Evolutionary conservation across 1,139 yeast genomes (phyloP).

Genomic region (Groenewaldozyma auringiensis): DNA sequence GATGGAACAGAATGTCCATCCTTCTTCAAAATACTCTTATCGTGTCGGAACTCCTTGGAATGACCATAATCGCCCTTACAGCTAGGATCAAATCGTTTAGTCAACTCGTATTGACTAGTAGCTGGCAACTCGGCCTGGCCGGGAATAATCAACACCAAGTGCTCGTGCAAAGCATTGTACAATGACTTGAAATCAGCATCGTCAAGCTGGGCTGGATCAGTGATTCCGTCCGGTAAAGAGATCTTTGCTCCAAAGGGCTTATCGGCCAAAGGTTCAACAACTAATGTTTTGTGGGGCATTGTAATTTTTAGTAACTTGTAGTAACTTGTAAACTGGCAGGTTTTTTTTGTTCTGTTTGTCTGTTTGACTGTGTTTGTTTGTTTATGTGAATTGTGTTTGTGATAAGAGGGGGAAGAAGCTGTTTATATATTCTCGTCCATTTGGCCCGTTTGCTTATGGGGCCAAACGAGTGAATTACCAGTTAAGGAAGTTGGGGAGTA

Average conservation of each 20-base stretch:
- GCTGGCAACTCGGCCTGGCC: slow-evolving; percentile 59
- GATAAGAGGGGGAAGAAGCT: too few species aligned
- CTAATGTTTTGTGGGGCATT: slow-evolving; percentile 4
- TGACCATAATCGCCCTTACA: slow-evolving; percentile 72
- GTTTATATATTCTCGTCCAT: too few species aligned
- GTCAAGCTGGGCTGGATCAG: slow-evolving; percentile 65
- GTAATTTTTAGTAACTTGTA: too few species aligned
- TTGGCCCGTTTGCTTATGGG: too few species aligned
- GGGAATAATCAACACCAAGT: slow-evolving; percentile 69
- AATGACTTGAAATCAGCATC: slow-evolving; percentile 58
- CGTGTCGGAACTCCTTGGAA: slow-evolving; percentile 75
- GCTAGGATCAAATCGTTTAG: slow-evolving; percentile 70
- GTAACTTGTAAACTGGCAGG: too few species aligned
- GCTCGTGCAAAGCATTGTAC: slow-evolving; percentile 53
- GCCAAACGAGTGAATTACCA: too few species aligned
- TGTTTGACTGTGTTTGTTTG: too few species aligned
- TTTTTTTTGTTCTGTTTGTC: too few species aligned
- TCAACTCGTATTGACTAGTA: slow-evolving; percentile 62
- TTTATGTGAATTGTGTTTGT: too few species aligned
- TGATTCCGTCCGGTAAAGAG: slow-evolving; percentile 54
- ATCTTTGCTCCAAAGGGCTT: slow-evolving; percentile 56
- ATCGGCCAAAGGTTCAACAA: slow-evolving; percentile 11
- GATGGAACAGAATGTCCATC: slow-evolving; percentile 73
- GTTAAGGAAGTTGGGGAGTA: too few species aligned
- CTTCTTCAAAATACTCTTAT: slow-evolving; percentile 64